Evolutionary conservation across 352 stramenopile genomes (phyloP).

Genomic region (Pythium vanterpoolii): DNA sequence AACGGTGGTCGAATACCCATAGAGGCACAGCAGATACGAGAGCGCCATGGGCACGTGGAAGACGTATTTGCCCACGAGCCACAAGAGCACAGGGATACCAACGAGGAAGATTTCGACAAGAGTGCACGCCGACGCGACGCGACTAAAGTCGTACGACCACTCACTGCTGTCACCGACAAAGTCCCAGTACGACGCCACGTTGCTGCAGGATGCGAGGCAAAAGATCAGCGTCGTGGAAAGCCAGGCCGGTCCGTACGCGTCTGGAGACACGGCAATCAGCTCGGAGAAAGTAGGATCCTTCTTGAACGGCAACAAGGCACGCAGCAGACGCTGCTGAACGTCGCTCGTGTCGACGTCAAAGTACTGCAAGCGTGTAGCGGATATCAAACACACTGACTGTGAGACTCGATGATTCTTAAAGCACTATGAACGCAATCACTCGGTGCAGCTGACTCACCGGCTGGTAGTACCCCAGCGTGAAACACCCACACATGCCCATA

Average conservation of each 20-base stretch:
- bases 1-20: constrained; percentile 80
- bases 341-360: constrained; percentile 86
- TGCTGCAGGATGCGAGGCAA: constrained; percentile 80
- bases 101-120: constrained; percentile 77
- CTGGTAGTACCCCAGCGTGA: constrained; percentile 81
- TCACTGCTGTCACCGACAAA: constrained; percentile 51
- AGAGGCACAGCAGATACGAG: constrained; percentile 81
- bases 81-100: constrained; percentile 70
- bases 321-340: constrained; percentile 70
- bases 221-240: constrained; percentile 86
- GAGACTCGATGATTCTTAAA: not conserved
- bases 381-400: not conserved
- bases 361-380: constrained; percentile 36
- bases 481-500: constrained; percentile 71
- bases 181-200: constrained; percentile 79
- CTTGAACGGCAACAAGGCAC: constrained; percentile 80
- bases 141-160: constrained; percentile 85
- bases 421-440: constrained; percentile 3
- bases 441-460: too few species aligned
- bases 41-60: constrained; percentile 62
- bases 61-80: constrained; percentile 77
- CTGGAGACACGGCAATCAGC: constrained; percentile 47
- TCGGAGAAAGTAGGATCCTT: constrained; percentile 81
- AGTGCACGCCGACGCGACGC: constrained; percentile 71
- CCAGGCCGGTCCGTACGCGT: constrained; percentile 85